Base-by-base conservation (phyloP, 345 rosid species). In the Ceriops tagal region DNA sequence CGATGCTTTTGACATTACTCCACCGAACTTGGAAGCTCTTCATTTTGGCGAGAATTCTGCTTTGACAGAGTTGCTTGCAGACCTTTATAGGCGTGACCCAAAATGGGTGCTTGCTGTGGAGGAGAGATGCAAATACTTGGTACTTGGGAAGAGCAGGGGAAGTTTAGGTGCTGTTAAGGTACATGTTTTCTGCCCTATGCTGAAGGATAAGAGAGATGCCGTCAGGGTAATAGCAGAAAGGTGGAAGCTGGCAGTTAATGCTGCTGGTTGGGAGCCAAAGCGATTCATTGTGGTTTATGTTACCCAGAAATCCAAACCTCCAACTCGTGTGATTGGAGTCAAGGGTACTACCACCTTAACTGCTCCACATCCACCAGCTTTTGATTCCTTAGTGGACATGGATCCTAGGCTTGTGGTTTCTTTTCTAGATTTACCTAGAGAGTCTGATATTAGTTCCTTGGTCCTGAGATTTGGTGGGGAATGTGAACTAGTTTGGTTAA, bases 381-480 rank as follows among this genome's bases (percentile, higher is more conserved):
- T 87, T 73, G 98, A 95, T 83, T 83, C 89, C 24, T 56, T 87
- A 15, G 93, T 89, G 21, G 99, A 95, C 81, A 89, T 95, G 98
- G 98, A 95, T 81, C 92, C 97, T 47, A 82, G 98, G 82, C 96
- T 90, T 69, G 91, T 92, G 37, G 93, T 92, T 71, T 88, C 92
- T 56, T 89, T 95, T 66, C 79, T 85, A 49, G 97, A 95, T 84
- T 84, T 95, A 77, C 98, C 96, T 0, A 85, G 96, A 80, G 98
- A 92, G 73, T 83, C 93, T 6, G 89, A 95, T 80, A 86, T 92
- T 78, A 89, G 91, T 51, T 87, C 91, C 5, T 72, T 88, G 67
- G 96, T 92, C 31, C 79, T 89, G 67, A 88, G 97, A 71, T 89
- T 93, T 81, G 99, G 97, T 24, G 99, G 99, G 69, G 99, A 93